phyloP scores from a whole-genome alignment of 2,329 filamentous ascomycete genomes.

The Colletotrichum sp. region DNA sequence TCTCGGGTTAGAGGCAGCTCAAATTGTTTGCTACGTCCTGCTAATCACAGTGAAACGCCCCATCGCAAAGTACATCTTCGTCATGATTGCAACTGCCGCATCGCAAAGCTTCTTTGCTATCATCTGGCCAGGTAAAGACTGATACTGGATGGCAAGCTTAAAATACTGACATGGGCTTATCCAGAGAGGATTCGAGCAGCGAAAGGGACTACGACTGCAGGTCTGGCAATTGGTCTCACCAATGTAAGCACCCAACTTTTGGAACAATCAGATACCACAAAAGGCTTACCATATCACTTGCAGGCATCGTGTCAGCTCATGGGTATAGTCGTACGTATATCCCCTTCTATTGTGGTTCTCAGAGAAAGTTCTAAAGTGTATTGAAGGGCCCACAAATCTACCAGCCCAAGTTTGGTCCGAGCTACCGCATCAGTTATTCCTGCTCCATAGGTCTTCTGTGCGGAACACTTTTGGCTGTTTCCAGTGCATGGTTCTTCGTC shows the following conservation, averaged over 20 bases:
- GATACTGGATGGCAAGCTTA: fast-evolving
- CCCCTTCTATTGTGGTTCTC: too few relatives aligned
- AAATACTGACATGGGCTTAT: neutral
- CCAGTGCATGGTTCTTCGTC: conserved; percentile 27
- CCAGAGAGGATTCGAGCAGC: conserved; percentile 41
- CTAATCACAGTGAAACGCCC: conserved; percentile 39
- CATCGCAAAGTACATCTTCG: conserved; percentile 40
- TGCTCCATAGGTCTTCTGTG: conserved; percentile 37
- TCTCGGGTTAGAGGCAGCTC: conserved; percentile 32
- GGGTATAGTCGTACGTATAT: conserved; percentile 36
- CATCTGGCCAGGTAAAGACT: conserved; percentile 36
- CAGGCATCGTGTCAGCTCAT: conserved; percentile 35
- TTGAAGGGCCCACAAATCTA: conserved; percentile 41
- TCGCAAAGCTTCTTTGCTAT: conserved; percentile 43
- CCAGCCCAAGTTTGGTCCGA: conserved; percentile 41
- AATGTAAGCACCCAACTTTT: conserved; percentile 27
- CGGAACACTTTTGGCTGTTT: conserved; percentile 27
- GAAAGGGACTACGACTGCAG: conserved; percentile 41
- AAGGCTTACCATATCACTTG: neutral
- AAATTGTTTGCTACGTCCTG: conserved; percentile 43
- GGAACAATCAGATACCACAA: neutral
- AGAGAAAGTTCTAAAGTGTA: neutral
- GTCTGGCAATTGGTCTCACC: conserved; percentile 40
- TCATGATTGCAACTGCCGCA: conserved; percentile 43
- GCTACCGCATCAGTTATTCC: conserved; percentile 40